phyloP scores from a whole-genome alignment of 2,329 filamentous ascomycete species.

The Beauveria sp. region DNA sequence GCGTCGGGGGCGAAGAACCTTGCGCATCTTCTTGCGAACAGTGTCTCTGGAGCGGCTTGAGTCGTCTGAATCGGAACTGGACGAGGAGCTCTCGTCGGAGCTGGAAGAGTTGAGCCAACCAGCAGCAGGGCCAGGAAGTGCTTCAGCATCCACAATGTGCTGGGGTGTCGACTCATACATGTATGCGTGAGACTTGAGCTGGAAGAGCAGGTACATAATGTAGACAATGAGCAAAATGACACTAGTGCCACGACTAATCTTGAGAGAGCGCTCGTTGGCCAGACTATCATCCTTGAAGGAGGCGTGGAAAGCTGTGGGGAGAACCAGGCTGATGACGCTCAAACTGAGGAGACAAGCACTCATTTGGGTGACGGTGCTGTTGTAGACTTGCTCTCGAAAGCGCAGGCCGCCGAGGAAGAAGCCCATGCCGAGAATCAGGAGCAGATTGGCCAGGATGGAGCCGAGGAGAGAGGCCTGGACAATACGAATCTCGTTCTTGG shows the following conservation, averaged over 20 bases:
- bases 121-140: constrained; percentile 74
- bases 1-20: constrained; percentile 62
- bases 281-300: constrained; percentile 59
- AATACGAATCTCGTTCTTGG: constrained; percentile 71
- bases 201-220: constrained; percentile 75
- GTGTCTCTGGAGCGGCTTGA: constrained; percentile 49
- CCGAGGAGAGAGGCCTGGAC: constrained; percentile 86
- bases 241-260: constrained; percentile 84
- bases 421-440: constrained; percentile 86
- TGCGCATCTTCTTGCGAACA: constrained; percentile 67
- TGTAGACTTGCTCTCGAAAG: constrained; percentile 90
- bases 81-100: constrained; percentile 48
- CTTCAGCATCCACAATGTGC: constrained; percentile 86
- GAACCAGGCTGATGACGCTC: constrained; percentile 79
- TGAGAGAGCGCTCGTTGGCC: constrained; percentile 65
- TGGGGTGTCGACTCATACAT: constrained; percentile 90
- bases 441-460: constrained; percentile 79
- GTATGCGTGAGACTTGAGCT: constrained; percentile 86
- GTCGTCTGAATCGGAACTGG: constrained; percentile 62
- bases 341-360: constrained; percentile 86
- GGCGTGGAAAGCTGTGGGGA: constrained; percentile 88
- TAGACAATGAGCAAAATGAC: constrained; percentile 78
- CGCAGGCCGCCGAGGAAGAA: constrained; percentile 81
- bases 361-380: constrained; percentile 93
- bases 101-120: constrained; percentile 71